phyloP scores from a whole-genome alignment of 257 asterid genomes.

The Forsythia suspensa region DNA sequence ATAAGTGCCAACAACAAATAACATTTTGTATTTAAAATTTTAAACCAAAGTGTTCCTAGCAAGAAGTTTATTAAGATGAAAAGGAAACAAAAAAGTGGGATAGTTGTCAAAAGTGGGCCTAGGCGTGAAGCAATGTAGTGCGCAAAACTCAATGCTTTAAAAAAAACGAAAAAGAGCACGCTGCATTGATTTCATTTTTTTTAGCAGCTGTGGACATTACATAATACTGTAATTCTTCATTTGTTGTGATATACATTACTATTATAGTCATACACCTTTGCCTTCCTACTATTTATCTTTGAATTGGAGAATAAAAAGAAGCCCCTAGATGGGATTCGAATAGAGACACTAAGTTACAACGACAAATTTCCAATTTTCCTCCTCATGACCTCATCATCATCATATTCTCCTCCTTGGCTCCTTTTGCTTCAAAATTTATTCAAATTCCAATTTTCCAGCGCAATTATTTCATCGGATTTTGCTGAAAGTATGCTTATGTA shows the following conservation, averaged over 20 bases:
- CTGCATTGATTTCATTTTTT: background rate
- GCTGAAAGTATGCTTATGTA: background rate
- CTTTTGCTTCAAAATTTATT: background rate
- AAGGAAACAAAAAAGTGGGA: background rate
- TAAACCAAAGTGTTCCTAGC: background rate
- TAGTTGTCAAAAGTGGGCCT: background rate
- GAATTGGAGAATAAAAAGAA: background rate
- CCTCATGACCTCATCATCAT: background rate
- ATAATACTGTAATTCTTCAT: background rate
- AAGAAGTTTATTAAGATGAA: background rate
- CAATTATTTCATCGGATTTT: background rate
- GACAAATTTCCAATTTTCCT: background rate
- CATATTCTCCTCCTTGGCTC: background rate
- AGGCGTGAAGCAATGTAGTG: background rate
- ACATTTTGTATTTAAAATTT: background rate
- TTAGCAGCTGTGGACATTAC: background rate
- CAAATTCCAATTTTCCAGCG: background rate
- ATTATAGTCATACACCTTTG: no score
- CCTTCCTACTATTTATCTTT: background rate
- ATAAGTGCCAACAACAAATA: slow-evolving; percentile 5
- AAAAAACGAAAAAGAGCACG: no score
- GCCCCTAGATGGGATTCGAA: background rate
- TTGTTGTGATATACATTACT: background rate
- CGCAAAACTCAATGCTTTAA: no score
- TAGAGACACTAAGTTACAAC: background rate